phyloP scores from a whole-genome alignment of 1,284 basidiomycete species.

The Puccinia hordei region DNA sequence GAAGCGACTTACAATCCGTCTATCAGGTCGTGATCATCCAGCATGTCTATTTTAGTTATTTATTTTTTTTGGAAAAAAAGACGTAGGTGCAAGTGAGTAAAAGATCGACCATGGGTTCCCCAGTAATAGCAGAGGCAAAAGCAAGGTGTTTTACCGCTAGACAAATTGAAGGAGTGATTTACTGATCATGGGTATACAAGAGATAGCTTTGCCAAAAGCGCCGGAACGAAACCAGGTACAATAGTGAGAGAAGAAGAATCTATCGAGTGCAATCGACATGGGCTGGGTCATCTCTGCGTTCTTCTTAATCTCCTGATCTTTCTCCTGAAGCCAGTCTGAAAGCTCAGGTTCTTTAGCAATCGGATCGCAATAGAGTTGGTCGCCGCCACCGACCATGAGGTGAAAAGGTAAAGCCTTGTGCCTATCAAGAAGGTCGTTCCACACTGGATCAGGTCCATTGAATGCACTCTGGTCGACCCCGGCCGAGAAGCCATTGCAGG shows the following conservation, averaged over 20 bases:
- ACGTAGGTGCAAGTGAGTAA: background rate
- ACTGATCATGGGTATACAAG: constrained; percentile 76
- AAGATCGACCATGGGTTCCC: background rate
- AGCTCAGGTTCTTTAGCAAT: constrained; percentile 63
- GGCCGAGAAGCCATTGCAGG: constrained; percentile 66
- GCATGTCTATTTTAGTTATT: constrained; percentile 62
- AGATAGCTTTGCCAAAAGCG: constrained; percentile 87
- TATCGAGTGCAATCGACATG: constrained; percentile 76
- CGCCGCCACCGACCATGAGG: constrained; percentile 72
- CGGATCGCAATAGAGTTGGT: constrained; percentile 67
- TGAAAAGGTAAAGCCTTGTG: constrained; percentile 83
- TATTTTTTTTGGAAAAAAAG: too few species aligned
- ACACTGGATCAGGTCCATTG: constrained; percentile 66
- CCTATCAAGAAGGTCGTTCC: constrained; percentile 82
- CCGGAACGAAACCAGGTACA: constrained; percentile 73
- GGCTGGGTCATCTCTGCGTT: constrained; percentile 70
- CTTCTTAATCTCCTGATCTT: constrained; percentile 70
- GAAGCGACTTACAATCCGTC: constrained; percentile 87
- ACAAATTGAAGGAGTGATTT: constrained; percentile 17
- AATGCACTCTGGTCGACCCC: constrained; percentile 68
- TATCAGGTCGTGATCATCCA: constrained; percentile 71
- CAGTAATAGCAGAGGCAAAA: background rate
- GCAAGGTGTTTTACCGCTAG: constrained; percentile 16
- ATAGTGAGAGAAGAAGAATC: constrained; percentile 63
- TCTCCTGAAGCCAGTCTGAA: constrained; percentile 76